Evolutionary conservation across 768 basidiomycete genomes (phyloP), one percentile per base, ranked within the genome.

Genomic region (Russula sp.): DNA sequence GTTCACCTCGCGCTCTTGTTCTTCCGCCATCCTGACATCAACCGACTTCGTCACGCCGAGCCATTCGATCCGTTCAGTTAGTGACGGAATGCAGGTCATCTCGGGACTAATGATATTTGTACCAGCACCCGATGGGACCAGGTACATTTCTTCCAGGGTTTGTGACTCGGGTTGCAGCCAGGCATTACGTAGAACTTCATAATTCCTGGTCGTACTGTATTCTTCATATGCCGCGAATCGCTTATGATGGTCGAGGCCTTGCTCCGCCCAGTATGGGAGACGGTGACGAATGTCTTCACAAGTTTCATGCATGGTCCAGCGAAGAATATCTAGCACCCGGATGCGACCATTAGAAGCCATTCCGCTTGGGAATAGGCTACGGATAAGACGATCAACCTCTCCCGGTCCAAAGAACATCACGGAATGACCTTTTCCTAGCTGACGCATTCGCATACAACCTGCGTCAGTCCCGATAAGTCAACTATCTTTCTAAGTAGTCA

Each of bases 1-100:
- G 36, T 57, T 32, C 16, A 67, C 65, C 26, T 67, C 65, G 8
- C 62, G 62, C 46, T 64, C 46, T 48, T 48, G 46, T 13, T 48
- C 46, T 48, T 48, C 46, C 46, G 46, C 46, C n/a, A 48, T 48
- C 46, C 22, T 48, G 22, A 48, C 46, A 22, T 48, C 46, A 10
- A 48, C 22, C 10, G 46, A 48, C 11, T 11, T 48, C 22, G 22
- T 48, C 22, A 22, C 46, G 46, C 46, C 46, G 46, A 48, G 46
- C n/a, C 9, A 22, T 22, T 48, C 11, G 46, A 48, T 22, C 10
- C 46, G 46, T 48, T 48, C 46, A 22, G 4, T 48, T 13, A 48
- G 22, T 5, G 46, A 48, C 46, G 46, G n/a, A 48, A 48, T 48
- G 22, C 3, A 13, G 46, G 11, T 48, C 13, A 48, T 48, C 46